A percentile compares a stretch with the other conserved stretches of the same genome.
These are phyloP conservation scores for Linum tenue DNA, from an alignment of 345 rosid genomes.

Conservation along the genomic window DNA sequence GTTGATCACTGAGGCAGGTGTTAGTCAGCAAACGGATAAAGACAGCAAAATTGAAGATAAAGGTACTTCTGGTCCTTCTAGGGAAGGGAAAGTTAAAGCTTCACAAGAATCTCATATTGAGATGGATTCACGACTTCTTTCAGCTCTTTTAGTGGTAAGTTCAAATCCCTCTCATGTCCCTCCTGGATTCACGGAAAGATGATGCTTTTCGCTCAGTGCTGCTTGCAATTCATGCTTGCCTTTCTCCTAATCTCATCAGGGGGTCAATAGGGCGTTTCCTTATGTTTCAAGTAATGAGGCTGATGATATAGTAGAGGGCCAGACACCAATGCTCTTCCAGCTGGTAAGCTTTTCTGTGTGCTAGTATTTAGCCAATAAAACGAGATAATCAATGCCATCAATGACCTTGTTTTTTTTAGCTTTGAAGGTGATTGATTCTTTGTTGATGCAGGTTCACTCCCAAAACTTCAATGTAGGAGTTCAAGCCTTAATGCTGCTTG, in stretches of 20 bases:
- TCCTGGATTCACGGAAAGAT: no score
- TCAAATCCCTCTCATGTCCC: not conserved
- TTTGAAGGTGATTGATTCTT: constrained; percentile 10
- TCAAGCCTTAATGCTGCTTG: constrained; percentile 91
- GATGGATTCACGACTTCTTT: constrained; percentile 85
- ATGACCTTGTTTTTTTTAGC: constrained; percentile 3
- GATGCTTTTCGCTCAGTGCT: no score
- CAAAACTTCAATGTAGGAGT: constrained; percentile 86
- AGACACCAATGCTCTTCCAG: constrained; percentile 86
- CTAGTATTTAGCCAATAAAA: not conserved
- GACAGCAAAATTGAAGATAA: constrained; percentile 20
- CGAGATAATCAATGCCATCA: not conserved
- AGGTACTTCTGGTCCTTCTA: constrained; percentile 20
- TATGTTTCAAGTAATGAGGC: constrained; percentile 79
- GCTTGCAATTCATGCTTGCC: constrained; percentile 1
- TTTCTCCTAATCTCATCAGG: constrained; percentile 38
- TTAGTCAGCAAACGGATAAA: constrained; percentile 25
- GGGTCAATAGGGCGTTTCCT: constrained; percentile 96
- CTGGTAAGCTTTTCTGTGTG: constrained; percentile 38
- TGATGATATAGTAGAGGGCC: constrained; percentile 73
- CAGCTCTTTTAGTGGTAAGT: constrained; percentile 81
- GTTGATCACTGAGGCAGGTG: constrained; percentile 49
- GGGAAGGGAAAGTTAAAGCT: constrained; percentile 31
- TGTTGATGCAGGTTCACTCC: constrained; percentile 70
- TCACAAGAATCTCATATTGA: constrained; percentile 59